Evolutionary conservation across 352 stramenopile genomes (phyloP).

Genomic region (Phytophthora pinifolia): DNA sequence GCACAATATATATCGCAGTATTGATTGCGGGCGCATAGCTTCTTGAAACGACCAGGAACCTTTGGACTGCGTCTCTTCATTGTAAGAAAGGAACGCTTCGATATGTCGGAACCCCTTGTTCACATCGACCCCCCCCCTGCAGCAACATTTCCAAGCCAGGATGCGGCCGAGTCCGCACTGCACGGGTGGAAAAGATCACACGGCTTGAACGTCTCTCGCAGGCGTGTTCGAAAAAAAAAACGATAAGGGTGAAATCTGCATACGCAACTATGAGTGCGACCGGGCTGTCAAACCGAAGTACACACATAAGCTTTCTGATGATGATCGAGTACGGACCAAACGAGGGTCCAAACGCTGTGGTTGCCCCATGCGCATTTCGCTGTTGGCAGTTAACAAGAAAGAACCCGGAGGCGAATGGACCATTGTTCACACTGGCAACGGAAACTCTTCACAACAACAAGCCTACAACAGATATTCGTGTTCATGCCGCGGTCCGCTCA

Average conservation of each 20-base stretch:
- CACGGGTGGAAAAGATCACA: neutral
- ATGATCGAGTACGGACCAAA: neutral
- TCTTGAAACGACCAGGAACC: too few relatives aligned
- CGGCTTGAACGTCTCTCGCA: neutral
- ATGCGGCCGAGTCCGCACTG: neutral
- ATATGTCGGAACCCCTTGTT: too few relatives aligned
- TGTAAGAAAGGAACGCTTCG: too few relatives aligned
- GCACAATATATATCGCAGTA: too few relatives aligned
- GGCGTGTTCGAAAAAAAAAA: neutral
- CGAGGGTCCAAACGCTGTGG: neutral
- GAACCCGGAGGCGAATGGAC: neutral
- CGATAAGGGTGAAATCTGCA: neutral
- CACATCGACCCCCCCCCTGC: too few relatives aligned
- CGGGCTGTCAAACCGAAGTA: neutral
- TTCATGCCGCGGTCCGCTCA: too few relatives aligned
- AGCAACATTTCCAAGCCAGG: neutral
- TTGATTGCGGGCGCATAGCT: too few relatives aligned
- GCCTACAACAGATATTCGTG: too few relatives aligned
- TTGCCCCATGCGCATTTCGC: neutral
- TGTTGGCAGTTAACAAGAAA: neutral
- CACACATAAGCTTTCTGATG: neutral
- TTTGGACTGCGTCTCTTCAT: too few relatives aligned
- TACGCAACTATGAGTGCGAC: slow-evolving; percentile 1
- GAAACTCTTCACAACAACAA: neutral
- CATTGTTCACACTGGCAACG: neutral